Conservation (phyloP, 2,329 filamentous ascomycete species). For the Pyrenochaeta sp. region DNA sequence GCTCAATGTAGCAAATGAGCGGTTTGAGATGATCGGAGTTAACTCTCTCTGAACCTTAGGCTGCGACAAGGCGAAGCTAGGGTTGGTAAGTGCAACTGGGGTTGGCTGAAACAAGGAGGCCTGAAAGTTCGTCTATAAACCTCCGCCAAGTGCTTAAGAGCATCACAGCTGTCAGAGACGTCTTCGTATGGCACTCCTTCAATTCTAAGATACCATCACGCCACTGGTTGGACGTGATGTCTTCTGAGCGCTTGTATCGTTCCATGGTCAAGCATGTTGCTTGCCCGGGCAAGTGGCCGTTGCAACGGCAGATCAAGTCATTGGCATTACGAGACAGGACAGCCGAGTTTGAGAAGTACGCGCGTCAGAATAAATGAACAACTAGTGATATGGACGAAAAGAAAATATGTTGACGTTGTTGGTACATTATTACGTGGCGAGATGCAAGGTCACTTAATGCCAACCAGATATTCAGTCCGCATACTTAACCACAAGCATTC, state of each 20-base stretch:
- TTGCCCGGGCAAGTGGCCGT: neutral
- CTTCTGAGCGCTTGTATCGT: neutral
- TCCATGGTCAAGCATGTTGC: neutral
- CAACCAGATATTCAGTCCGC: too few species aligned
- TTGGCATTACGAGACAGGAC: neutral
- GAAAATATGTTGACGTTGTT: neutral
- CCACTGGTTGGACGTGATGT: neutral
- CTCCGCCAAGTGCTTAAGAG: conserved; percentile 22
- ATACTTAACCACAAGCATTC: too few species aligned
- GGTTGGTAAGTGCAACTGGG: conserved; percentile 8
- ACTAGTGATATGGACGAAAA: neutral
- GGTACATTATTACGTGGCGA: too few species aligned
- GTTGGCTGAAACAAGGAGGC: conserved; percentile 17
- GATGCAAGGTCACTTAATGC: too few species aligned
- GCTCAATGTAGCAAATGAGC: neutral
- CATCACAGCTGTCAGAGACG: conserved; percentile 21
- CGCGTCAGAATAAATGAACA: neutral
- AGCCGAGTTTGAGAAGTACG: neutral
- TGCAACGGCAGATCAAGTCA: neutral
- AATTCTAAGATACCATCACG: neutral
- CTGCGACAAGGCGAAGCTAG: neutral
- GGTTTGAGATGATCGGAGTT: neutral
- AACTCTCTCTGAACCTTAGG: conserved; percentile 1
- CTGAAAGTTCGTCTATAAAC: neutral
- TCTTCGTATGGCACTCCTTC: conserved; percentile 1